A percentile compares a stretch with the other conserved stretches of the same genome.
These are phyloP conservation scores for Delitschia confertaspora DNA, from an alignment of 495 filamentous ascomycete species.

Conservation along the genomic window DNA sequence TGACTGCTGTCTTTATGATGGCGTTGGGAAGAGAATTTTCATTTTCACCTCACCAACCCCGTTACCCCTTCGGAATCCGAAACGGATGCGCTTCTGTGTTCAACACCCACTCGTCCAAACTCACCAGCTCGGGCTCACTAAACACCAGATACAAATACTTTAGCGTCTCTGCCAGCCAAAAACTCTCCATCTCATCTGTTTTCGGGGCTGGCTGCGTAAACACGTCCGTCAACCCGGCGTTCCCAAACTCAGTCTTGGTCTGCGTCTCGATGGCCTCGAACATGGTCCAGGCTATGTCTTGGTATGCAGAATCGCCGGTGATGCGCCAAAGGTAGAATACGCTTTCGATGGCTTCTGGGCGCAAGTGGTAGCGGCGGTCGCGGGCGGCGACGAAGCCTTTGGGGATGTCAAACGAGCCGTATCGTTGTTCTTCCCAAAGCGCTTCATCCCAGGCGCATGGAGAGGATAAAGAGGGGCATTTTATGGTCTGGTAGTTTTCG, in stretches of 20 bases:
- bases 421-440: conserved; percentile 37
- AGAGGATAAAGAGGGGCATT: conserved; percentile 35
- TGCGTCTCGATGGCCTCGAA: conserved; percentile 54
- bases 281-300: conserved; percentile 71
- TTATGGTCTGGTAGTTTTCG: conserved; percentile 45
- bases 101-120: conserved; percentile 33
- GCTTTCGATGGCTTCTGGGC: conserved; percentile 44
- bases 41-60: too few species aligned
- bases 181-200: conserved; percentile 40
- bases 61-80: conserved; percentile 25
- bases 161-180: conserved; percentile 70
- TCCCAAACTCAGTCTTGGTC: conserved; percentile 51
- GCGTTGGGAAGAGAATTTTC: too few species aligned
- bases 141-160: conserved; percentile 36
- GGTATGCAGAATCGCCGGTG: conserved; percentile 56
- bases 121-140: conserved; percentile 30
- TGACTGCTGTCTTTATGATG: too few species aligned
- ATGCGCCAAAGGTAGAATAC: conserved; percentile 70
- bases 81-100: conserved; percentile 35
- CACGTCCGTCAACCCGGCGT: conserved; percentile 57
- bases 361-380: conserved; percentile 58
- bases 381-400: conserved; percentile 51
- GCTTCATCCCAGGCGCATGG: conserved; percentile 50
- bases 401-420: conserved; percentile 36
- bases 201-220: conserved; percentile 27